A percentile compares a stretch with the other conserved stretches of the same genome.
These are phyloP conservation scores for Xylariaceae sp. DNA, from an alignment of 2,329 filamentous ascomycete genomes.

Conservation along the genomic window DNA sequence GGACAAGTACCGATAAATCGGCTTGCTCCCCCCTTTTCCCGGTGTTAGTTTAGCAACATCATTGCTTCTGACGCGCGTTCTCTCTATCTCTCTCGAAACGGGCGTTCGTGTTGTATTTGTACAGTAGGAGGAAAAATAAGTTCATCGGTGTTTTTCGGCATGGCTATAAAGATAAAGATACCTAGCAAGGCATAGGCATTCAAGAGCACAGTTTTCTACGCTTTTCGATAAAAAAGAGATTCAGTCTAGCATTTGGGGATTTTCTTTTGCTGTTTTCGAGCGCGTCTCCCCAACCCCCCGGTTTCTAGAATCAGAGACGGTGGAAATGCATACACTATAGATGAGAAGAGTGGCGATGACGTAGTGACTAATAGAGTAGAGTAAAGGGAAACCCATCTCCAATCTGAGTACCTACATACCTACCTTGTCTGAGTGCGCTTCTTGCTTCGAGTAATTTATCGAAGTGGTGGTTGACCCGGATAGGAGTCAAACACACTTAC, in stretches of 20 bases:
- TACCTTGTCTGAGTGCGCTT: too few species aligned
- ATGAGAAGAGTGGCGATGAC: background rate
- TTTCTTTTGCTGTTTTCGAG: too few species aligned
- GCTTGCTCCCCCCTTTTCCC: background rate
- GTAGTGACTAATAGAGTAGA: background rate
- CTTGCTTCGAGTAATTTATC: too few species aligned
- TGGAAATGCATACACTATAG: background rate
- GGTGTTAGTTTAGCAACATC: background rate
- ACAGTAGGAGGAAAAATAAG: background rate
- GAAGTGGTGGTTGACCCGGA: too few species aligned
- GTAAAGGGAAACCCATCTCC: background rate
- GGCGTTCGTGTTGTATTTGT: background rate
- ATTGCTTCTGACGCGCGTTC: background rate
- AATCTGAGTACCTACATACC: background rate
- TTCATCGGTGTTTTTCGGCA: background rate
- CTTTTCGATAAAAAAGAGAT: too few species aligned
- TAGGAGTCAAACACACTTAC: too few species aligned
- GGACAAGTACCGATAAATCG: conserved; percentile 60
- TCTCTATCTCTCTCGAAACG: too few species aligned
- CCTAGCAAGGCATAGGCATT: too few species aligned
- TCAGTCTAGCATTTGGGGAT: too few species aligned
- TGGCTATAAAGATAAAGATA: background rate
- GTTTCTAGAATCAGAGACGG: too few species aligned
- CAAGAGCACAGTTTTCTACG: too few species aligned
- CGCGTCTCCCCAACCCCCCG: too few species aligned